These are phyloP conservation scores for Aspergillus bridgeri DNA, from an alignment of 495 filamentous ascomycete species.

Conservation along the genomic window DNA sequence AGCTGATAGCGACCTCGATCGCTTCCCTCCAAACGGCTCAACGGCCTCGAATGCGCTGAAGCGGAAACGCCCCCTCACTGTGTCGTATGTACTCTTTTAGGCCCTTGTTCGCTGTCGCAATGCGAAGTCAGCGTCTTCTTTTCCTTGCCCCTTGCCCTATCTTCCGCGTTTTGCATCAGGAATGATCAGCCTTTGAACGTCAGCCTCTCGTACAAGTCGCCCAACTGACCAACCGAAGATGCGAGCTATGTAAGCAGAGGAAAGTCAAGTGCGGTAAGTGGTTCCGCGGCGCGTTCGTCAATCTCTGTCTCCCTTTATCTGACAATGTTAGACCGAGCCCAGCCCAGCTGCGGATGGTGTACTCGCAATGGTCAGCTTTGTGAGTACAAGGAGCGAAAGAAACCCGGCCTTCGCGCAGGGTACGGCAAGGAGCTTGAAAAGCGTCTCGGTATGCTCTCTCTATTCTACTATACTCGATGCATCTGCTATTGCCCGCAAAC, in stretches of 20 bases:
- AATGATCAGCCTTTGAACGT: background rate
- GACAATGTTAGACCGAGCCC: conserved; percentile 54
- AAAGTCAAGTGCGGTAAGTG: conserved; percentile 72
- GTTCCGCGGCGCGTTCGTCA: background rate
- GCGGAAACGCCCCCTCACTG: conserved; percentile 44
- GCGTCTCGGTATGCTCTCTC: conserved; percentile 49
- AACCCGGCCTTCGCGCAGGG: conserved; percentile 77
- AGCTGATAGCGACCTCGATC: conserved; percentile 38
- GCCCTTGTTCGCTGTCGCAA: background rate
- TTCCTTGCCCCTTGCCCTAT: background rate
- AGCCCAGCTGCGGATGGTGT: conserved; percentile 88
- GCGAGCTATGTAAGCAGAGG: conserved; percentile 78
- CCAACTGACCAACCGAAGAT: conserved; percentile 44
- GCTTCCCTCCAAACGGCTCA: conserved; percentile 26
- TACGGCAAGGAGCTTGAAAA: conserved; percentile 88
- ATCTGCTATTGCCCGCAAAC: background rate
- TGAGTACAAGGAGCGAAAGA: conserved; percentile 84
- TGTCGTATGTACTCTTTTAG: conserved; percentile 34
- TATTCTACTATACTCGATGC: background rate
- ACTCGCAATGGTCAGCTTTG: conserved; percentile 70
- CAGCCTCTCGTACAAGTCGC: conserved; percentile 1
- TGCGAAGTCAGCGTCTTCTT: background rate
- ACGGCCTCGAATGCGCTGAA: conserved; percentile 32
- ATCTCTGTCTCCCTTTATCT: background rate
- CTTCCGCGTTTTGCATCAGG: background rate